A percentile compares a stretch with the other conserved stretches of the same genome.
phyloP scores from a whole-genome alignment of 495 filamentous ascomycete genomes.

The Amorphotheca resinae region DNA sequence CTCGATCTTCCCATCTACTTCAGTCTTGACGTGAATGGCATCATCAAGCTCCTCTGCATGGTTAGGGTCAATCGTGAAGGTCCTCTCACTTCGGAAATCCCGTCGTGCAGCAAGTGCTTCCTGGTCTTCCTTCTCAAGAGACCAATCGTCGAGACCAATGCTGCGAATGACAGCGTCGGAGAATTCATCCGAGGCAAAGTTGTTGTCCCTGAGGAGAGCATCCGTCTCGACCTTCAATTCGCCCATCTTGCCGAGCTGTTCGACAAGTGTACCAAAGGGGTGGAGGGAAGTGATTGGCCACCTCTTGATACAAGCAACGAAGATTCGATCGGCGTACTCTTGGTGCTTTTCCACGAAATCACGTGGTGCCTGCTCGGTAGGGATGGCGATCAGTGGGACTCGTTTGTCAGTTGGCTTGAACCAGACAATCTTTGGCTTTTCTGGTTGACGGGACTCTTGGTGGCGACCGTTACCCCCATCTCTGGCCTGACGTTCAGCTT shows the following conservation, averaged over 20 bases:
- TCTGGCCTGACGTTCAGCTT: conserved; percentile 84
- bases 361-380: conserved; percentile 91
- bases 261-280: conserved; percentile 93
- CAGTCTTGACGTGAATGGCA: conserved; percentile 78
- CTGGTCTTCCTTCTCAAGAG: conserved; percentile 69
- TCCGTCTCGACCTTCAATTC: conserved; percentile 95
- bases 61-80: conserved; percentile 83
- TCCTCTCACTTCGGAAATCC: conserved; percentile 81
- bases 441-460: conserved; percentile 68
- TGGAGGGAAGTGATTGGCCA: conserved; percentile 99
- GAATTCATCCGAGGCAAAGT: conserved; percentile 95
- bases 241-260: conserved; percentile 95
- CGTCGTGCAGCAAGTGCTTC: conserved; percentile 61
- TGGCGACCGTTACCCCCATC: conserved; percentile 67
- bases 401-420: conserved; percentile 99
- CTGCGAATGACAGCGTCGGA: conserved; percentile 90
- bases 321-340: conserved; percentile 92
- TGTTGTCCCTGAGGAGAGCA: conserved; percentile 93
- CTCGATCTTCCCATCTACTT: conserved; percentile 74
- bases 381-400: conserved; percentile 94
- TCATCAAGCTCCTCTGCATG: conserved; percentile 76
- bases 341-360: conserved; percentile 99
- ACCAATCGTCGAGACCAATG: conserved; percentile 86
- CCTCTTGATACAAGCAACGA: conserved; percentile 96
- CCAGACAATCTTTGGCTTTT: conserved; percentile 99